Evolutionary conservation across 306 rosid genomes (phyloP).

Genomic region (Acacia crassicarpa): DNA sequence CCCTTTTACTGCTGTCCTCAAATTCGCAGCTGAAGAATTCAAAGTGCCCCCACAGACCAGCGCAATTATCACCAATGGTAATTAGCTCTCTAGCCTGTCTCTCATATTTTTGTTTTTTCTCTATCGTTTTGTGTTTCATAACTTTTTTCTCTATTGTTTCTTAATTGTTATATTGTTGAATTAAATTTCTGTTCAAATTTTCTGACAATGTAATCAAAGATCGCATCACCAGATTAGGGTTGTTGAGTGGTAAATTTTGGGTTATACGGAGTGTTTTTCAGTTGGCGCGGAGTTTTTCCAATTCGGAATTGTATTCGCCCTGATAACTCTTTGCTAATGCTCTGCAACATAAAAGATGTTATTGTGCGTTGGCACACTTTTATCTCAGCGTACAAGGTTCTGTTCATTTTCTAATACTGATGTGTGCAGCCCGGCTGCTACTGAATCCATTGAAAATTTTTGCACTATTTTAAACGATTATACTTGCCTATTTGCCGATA

Average conservation of each 20-base stretch:
- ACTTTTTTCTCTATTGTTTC: background rate
- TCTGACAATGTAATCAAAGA: background rate
- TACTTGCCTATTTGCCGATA: background rate
- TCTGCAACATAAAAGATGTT: background rate
- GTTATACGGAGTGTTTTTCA: background rate
- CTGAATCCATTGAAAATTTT: background rate
- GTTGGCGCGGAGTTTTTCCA: background rate
- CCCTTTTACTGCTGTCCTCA: slow-evolving; percentile 96
- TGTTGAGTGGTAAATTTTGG: background rate
- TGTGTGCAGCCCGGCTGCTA: background rate
- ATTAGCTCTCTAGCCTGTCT: background rate
- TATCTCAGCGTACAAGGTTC: background rate
- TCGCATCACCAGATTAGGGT: background rate
- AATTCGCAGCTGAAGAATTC: slow-evolving; percentile 96
- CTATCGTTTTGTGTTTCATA: background rate
- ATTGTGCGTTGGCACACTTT: background rate
- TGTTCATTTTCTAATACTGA: background rate
- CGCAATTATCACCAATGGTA: slow-evolving; percentile 97
- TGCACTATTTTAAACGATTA: background rate
- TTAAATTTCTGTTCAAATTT: background rate
- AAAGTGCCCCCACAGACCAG: slow-evolving; percentile 99
- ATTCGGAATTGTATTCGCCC: background rate
- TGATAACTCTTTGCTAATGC: background rate
- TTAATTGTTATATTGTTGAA: background rate
- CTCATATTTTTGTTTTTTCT: background rate